Base-by-base conservation (phyloP, 2,329 filamentous ascomycete species). In the Sphaceloma murrayae region DNA sequence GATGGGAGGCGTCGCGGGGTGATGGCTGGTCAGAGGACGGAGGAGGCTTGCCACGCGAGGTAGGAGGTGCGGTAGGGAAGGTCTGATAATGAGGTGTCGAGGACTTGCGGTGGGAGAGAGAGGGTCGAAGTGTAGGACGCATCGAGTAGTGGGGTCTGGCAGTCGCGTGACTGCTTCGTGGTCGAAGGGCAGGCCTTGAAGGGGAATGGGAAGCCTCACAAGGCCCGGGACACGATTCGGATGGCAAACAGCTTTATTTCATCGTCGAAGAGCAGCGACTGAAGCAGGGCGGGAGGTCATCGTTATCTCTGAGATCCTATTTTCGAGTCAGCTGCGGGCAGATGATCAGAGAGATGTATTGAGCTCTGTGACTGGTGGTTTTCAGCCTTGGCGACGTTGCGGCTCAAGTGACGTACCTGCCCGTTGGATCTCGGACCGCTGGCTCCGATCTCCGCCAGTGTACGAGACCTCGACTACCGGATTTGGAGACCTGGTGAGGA, bases 1-100 rank as follows among this genome's bases (percentile, higher is more conserved):
- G 36, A 46, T 51, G 52, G 53, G 45, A 45, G 57, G 58, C 45
- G 16, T 49, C 34, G 44, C 38, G 40, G 33, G 43, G 46, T 26
- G 45, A 44, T 3, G 49, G 46, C n/a, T 40, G 34, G 21, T 50
- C 36, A 16, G 49, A 54, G 51, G 66, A 65, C 11, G 69, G 70
- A 11, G 68, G 70, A 45, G 77, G 75, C 2, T 79, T 76, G 14
- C 49, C 49, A 8, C 49, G 46, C 13, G 46, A 49, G 4, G 46
- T 51, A 9, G 84, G 83, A 11, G 84, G 82, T 24, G 77, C 72
- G 0, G 81, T 83, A 2, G 84, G 83, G 54, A 91, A 89, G 5
- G 85, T 89, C 55, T 88, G 82, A 63, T 89, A 91, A 58, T 80
- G 79, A 52, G 78, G 68, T 14, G 67, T 70, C n/a, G 70, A 69